phyloP scores from a whole-genome alignment of 176 grass and related monocot genomes.

The Phyllostachys edulis region DNA sequence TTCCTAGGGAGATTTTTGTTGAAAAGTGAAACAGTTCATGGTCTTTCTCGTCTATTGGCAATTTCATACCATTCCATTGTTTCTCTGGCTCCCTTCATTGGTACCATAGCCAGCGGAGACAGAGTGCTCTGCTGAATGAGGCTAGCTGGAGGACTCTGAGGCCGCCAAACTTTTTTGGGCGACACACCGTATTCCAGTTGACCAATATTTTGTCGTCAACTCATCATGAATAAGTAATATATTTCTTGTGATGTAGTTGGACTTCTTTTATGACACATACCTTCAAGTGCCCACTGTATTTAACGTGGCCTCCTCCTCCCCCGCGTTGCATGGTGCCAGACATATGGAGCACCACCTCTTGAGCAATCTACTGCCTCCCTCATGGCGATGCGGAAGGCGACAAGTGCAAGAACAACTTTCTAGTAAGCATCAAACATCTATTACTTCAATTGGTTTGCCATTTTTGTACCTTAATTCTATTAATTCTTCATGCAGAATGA shows the following conservation, averaged over 20 bases:
- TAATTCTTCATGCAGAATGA: background rate
- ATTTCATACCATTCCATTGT: too few relatives aligned
- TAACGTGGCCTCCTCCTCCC: constrained; percentile 27
- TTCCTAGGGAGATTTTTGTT: too few relatives aligned
- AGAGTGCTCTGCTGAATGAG: too few relatives aligned
- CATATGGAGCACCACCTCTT: background rate
- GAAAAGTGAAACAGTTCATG: too few relatives aligned
- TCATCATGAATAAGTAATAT: constrained; percentile 27
- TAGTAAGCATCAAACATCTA: background rate
- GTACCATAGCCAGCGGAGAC: too few relatives aligned
- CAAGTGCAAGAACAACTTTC: background rate
- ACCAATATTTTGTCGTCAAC: constrained; percentile 21
- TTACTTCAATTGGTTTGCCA: background rate
- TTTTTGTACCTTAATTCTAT: background rate
- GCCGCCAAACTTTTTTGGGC: too few relatives aligned
- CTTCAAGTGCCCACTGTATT: constrained; percentile 62
- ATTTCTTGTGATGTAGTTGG: constrained; percentile 52
- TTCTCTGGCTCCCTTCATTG: too few relatives aligned
- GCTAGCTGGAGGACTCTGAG: too few relatives aligned
- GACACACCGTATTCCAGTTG: too few relatives aligned
- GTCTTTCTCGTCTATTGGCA: too few relatives aligned
- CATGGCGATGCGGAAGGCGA: background rate
- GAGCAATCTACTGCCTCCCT: background rate
- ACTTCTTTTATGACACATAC: constrained; percentile 46
- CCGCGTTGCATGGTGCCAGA: too few relatives aligned